Base-by-base conservation (phyloP, 2,329 filamentous ascomycete genomes). In the Exophiala sp. region DNA sequence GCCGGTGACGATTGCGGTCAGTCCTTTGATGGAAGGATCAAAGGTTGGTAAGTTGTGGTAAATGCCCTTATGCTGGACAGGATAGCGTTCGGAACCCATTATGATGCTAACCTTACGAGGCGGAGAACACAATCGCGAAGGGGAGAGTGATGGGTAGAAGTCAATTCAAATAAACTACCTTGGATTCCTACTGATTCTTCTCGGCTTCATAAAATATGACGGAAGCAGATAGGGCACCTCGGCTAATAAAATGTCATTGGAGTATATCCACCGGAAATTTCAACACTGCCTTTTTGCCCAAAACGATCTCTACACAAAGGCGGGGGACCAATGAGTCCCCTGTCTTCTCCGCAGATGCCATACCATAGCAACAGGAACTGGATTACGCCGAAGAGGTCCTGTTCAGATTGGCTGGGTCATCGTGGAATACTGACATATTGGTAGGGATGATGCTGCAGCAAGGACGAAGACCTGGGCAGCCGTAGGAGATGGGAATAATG, bases 1-100 rank as follows among this genome's bases (percentile, higher is more conserved):
- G 5, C 78, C 78, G 0, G 77, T 79, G 35, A 81, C 71, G 41
- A 81, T 75, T 2, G 78, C 78, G 0, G 75, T 78, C 20, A 79
- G 69, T 16, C 67, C 70, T 56, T 73, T 72, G 50, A 73, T 60
- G 0, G 69, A 66, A 3, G 70, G 61, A n/a, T 73, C 67, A 55
- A 73, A 78, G 10, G 71, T 70, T 0, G 78, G 77, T 0, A 81
- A 70, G 52, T 73, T 76, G 62, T 77, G 75, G 62, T 74, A 80
- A 55, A 81, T 80, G 57, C 74, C 75, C 46, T 62, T 60, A 20
- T 65, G 43, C 21, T 52, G 52, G 12, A 65, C 47, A 2, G 63
- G 63, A 20, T 60, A 56, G 32, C 43, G 47, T 55, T 63, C 62
- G 10, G 62, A 63, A 9, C 62, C 63, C 63, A 65, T 65, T 14